A percentile compares a stretch with the other conserved stretches of the same genome.
phyloP scores from a whole-genome alignment of 2,329 filamentous ascomycete species.

The Exophiala xenobiotica region DNA sequence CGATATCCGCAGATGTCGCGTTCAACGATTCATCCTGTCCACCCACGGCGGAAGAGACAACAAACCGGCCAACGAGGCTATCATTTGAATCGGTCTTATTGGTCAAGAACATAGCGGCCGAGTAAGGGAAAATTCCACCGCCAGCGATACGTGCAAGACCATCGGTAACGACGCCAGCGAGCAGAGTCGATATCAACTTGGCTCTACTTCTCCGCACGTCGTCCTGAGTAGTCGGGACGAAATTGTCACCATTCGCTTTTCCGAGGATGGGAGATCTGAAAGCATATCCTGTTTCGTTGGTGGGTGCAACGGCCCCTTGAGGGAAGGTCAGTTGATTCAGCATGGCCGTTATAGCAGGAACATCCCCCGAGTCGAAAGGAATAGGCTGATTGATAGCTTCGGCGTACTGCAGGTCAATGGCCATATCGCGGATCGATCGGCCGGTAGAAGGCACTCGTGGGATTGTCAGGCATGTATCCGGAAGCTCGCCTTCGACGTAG shows the following conservation, averaged over 20 bases:
- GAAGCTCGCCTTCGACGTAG: constrained; percentile 6
- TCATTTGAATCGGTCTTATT: constrained; percentile 13
- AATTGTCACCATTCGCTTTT: neutral
- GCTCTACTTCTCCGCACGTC: constrained; percentile 10
- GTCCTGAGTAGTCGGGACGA: constrained; percentile 7
- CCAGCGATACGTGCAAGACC: constrained; percentile 22
- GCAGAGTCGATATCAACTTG: constrained; percentile 20
- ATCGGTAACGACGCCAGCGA: constrained; percentile 20
- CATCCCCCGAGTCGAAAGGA: constrained; percentile 8
- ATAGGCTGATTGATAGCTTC: constrained; percentile 22
- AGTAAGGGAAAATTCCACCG: constrained; percentile 21
- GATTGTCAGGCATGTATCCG: constrained; percentile 13
- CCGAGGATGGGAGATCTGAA: constrained; percentile 18
- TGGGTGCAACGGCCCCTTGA: constrained; percentile 1
- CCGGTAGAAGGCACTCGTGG: neutral
- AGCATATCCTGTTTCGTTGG: constrained; percentile 5
- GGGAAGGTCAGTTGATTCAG: constrained; percentile 6
- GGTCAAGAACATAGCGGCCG: constrained; percentile 22
- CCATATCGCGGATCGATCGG: constrained; percentile 13
- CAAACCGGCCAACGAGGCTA: constrained; percentile 17
- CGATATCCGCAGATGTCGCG: constrained; percentile 12
- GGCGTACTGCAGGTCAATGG: constrained; percentile 19
- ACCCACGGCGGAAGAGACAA: constrained; percentile 15
- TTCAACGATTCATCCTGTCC: constrained; percentile 19
- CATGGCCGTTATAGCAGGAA: constrained; percentile 16